Percentiles rank a stretch among this genome's conserved stretches.
phyloP scores from a whole-genome alignment of 805 yeast genomes.

The Starmera dryadoides region DNA sequence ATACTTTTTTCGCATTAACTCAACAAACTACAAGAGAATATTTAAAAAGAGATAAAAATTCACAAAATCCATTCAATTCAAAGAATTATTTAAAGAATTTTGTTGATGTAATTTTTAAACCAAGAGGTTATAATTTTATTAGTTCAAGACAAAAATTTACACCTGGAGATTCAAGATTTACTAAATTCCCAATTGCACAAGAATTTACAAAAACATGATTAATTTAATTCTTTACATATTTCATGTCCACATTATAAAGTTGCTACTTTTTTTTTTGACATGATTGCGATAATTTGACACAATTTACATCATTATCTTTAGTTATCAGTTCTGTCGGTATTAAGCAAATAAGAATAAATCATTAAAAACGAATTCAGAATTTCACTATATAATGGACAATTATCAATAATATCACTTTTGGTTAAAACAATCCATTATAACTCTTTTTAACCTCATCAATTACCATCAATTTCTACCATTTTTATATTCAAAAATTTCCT shows the following conservation, averaged over 20 bases:
- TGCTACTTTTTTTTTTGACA: no score
- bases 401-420: no score
- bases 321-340: no score
- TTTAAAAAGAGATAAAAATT: constrained; percentile 36
- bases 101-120: constrained; percentile 24
- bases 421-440: no score
- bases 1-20: constrained; percentile 43
- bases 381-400: no score
- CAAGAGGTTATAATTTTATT: constrained; percentile 30
- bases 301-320: no score
- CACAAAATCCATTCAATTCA: constrained; percentile 31
- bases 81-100: constrained; percentile 25
- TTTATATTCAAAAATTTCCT: background rate
- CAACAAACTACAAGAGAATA: constrained; percentile 73
- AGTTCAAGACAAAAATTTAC: constrained; percentile 24
- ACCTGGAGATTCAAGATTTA: constrained; percentile 34
- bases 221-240: no score
- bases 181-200: constrained; percentile 10
- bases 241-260: background rate
- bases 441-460: no score
- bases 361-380: no score
- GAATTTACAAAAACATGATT: background rate
- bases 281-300: no score
- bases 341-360: no score
- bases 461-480: no score